Base-by-base conservation (phyloP, 148 eudicot species). In the Nyssa sinensis region DNA sequence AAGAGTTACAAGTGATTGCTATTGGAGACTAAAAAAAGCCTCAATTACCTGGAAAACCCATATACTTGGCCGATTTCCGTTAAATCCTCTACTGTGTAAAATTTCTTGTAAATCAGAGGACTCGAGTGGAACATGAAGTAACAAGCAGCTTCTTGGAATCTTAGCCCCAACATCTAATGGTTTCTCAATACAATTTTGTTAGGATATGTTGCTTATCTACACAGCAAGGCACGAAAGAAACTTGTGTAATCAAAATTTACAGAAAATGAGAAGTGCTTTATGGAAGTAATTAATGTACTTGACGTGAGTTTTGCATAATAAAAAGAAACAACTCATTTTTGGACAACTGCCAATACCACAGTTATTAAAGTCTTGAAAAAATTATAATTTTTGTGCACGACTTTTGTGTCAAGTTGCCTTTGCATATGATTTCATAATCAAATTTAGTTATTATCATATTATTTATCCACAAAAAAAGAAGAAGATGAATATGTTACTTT, bases 11-110 rank as follows among this genome's bases (percentile, higher is more conserved):
- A 49, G 55, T 29, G 28, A 65, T 66, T 30, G 16, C 10, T 17
- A 34, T 3, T 5, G 62, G 21, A 29, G 29, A 51, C 33, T 62
- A 7, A 19, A 28, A 0, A 65, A 58, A 55, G 30, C 30, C 67
- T 44, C 64, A 32, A 33, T 79, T 66, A 92, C 98, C 98, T 94
- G 97, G 60, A 88, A 77, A 61, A 71, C 79, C 97, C 97, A 94
- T n/a, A 89, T 34, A 85, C 98, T 89, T 49, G 88, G 90, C 71
- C 89, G 92, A 77, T 76, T 82, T 62, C 96, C 98, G 39, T 79
- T 87, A 72, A 83, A 94, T 65, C 96, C 97, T 82, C 83, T 89
- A 41, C 69, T 81, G 44, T 80, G 80, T 75, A 92, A 63, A 69
- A 51, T 78, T 81, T 85, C 85, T 71, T 85, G 83, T 47, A 94